Evolutionary conservation across 768 basidiomycete genomes (phyloP).

Genomic region (Tulasnella sp.): DNA sequence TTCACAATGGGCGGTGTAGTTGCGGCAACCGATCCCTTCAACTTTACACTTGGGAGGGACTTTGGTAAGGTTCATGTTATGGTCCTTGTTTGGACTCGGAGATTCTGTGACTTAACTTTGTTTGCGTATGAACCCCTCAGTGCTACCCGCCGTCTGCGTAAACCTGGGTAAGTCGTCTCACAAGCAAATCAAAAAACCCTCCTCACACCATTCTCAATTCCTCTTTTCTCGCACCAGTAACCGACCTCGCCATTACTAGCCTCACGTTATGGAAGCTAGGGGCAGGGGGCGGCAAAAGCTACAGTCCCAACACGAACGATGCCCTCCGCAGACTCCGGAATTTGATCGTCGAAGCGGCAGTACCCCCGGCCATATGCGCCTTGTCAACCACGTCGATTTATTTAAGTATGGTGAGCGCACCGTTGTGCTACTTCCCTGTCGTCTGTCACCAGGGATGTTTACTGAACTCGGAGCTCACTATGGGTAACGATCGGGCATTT

Average conservation of each 20-base stretch:
- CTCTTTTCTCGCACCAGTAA: background rate
- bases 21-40: background rate
- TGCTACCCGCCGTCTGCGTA: background rate
- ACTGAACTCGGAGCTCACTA: no score
- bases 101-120: background rate
- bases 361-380: background rate
- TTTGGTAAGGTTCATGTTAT: background rate
- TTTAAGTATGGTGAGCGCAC: background rate
- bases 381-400: background rate
- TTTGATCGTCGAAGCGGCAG: background rate
- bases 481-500: background rate
- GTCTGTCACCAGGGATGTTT: background rate
- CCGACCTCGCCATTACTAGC: no score
- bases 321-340: background rate
- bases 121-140: background rate
- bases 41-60: background rate
- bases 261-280: no score
- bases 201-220: background rate
- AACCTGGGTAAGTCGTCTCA: slow-evolving; percentile 10
- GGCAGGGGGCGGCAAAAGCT: background rate
- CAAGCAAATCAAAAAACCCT: background rate
- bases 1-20: background rate
- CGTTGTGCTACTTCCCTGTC: background rate
- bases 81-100: background rate
- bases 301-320: background rate